These are phyloP conservation scores for Aspergillus thermomutatus DNA, from an alignment of 2,329 filamentous ascomycete species.

Conservation along the genomic window DNA sequence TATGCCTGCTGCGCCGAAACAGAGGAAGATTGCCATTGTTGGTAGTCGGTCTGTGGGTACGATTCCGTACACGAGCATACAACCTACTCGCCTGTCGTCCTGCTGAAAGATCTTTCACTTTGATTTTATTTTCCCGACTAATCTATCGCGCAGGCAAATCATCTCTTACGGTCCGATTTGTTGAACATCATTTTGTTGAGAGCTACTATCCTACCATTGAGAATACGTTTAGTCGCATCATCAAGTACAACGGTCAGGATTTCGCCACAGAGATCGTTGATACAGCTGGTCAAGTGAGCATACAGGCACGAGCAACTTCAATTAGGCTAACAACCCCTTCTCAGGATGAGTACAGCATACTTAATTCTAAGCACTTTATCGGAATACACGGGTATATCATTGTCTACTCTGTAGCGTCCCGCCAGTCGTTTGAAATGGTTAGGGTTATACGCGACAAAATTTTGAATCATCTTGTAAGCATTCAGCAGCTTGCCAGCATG, in stretches of 20 bases:
- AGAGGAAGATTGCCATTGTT: conserved; percentile 93
- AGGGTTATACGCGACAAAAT: conserved; percentile 96
- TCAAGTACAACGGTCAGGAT: conserved; percentile 88
- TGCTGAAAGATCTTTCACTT: not conserved
- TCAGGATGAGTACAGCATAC: conserved; percentile 95
- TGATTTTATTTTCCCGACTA: conserved; percentile 8
- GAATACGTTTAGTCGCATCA: conserved; percentile 96
- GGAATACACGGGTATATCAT: conserved; percentile 99
- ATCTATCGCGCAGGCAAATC: conserved; percentile 71
- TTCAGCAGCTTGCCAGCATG: not conserved
- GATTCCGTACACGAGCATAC: conserved; percentile 23
- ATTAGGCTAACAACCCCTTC: conserved; percentile 10
- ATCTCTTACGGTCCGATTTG: conserved; percentile 92
- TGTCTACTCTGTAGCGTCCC: conserved; percentile 93
- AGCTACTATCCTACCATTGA: conserved; percentile 99
- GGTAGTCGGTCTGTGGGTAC: conserved; percentile 87
- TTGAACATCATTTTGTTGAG: conserved; percentile 97
- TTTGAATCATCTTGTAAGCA: conserved; percentile 80
- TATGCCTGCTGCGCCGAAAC: conserved; percentile 73
- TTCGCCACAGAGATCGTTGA: conserved; percentile 97
- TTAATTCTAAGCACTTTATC: conserved; percentile 98
- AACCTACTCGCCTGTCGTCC: not conserved
- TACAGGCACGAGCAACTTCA: conserved; percentile 3
- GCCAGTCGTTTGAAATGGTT: conserved; percentile 96
- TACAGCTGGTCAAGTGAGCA: conserved; percentile 81